phyloP scores from a whole-genome alignment of 1,139 yeast genomes.

The Casaregolazyma suthepensis region DNA sequence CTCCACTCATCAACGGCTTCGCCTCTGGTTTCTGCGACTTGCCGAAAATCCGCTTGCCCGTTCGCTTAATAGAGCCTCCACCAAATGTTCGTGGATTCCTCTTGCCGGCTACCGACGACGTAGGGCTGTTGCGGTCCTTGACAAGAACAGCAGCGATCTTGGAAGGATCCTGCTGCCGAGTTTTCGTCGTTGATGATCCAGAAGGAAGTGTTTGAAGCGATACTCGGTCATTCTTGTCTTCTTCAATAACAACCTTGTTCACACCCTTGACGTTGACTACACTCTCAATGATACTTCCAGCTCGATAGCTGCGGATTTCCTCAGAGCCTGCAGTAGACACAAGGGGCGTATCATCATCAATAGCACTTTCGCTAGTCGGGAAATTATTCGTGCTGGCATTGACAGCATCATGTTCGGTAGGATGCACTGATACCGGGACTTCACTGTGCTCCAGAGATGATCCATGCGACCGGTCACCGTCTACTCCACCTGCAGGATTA shows the following conservation, averaged over 20 bases:
- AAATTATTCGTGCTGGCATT: background rate
- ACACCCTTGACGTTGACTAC: constrained; percentile 83
- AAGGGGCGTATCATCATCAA: background rate
- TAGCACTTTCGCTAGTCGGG: background rate
- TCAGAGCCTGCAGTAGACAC: background rate
- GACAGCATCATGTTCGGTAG: background rate
- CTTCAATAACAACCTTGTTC: constrained; percentile 78
- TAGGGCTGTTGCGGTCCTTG: background rate
- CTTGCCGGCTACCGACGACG: background rate
- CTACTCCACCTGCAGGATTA: constrained; percentile 3
- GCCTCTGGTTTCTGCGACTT: background rate
- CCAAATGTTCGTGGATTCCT: background rate
- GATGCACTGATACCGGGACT: background rate
- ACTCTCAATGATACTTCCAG: constrained; percentile 77
- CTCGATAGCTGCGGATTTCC: constrained; percentile 27
- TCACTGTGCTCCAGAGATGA: background rate
- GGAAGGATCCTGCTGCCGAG: background rate
- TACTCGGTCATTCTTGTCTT: constrained; percentile 18
- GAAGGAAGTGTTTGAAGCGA: background rate
- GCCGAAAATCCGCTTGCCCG: constrained; percentile 7
- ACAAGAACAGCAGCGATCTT: constrained; percentile 2
- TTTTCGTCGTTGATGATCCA: background rate
- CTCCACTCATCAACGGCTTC: constrained; percentile 1
- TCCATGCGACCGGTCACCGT: background rate
- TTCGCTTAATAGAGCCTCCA: background rate